A percentile compares a stretch with the other conserved stretches of the same genome.
Conservation (phyloP, 2,329 filamentous ascomycete species). For the Teratosphaeria epicoccoides region DNA sequence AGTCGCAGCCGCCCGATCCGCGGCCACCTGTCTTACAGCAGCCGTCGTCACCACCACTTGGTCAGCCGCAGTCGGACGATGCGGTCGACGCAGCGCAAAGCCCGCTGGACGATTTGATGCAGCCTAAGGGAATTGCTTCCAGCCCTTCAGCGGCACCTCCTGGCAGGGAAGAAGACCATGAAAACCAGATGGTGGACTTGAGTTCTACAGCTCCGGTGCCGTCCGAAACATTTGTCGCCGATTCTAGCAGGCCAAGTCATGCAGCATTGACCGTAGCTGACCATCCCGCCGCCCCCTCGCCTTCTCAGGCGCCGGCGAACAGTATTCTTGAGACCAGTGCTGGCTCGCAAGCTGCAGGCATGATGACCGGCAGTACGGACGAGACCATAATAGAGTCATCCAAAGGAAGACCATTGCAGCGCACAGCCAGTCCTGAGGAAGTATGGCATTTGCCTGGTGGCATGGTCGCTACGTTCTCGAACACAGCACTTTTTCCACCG, state of each 20-base stretch:
- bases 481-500: conserved; percentile 8
- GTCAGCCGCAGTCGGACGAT: background rate
- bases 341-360: background rate
- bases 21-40: background rate
- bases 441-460: background rate
- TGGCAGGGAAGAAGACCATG: background rate
- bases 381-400: background rate
- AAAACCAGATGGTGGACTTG: background rate
- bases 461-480: conserved; percentile 1
- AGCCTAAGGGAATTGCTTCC: background rate
- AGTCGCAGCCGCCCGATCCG: background rate
- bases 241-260: background rate
- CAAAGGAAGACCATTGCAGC: too few relatives aligned
- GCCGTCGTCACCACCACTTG: background rate
- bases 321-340: background rate
- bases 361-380: background rate
- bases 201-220: background rate
- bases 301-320: background rate
- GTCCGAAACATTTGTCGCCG: background rate
- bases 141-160: background rate
- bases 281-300: background rate
- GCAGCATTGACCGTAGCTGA: background rate
- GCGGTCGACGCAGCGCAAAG: background rate
- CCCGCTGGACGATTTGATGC: background rate
- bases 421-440: background rate